Conservation (phyloP, 805 yeast genomes). For the Spathaspora arborariae region DNA sequence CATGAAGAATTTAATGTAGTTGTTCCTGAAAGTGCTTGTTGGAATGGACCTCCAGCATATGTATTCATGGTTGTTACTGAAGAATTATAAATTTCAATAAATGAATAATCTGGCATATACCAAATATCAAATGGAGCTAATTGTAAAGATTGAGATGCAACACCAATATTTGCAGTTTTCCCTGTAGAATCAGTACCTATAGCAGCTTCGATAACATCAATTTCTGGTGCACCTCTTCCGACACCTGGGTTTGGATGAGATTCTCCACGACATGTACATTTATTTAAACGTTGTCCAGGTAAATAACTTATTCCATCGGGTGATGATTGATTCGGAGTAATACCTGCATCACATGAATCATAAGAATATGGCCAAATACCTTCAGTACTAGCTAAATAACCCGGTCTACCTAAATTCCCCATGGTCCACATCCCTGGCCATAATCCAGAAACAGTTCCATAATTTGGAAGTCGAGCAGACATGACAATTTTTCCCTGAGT, state of each 20-base stretch:
- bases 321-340: constrained; percentile 37
- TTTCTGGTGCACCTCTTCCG: constrained; percentile 37
- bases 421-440: constrained; percentile 42
- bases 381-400: constrained; percentile 32
- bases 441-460: constrained; percentile 32
- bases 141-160: constrained; percentile 89
- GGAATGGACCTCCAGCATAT: constrained; percentile 89
- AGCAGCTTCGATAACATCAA: constrained; percentile 42
- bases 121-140: constrained; percentile 92
- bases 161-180: constrained; percentile 38
- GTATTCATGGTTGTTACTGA: constrained; percentile 77
- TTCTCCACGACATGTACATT: constrained; percentile 31
- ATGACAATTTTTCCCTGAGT: constrained; percentile 29
- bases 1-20: constrained; percentile 76
- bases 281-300: constrained; percentile 33
- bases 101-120: constrained; percentile 88
- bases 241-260: constrained; percentile 36
- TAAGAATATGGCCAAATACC: constrained; percentile 41
- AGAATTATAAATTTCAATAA: constrained; percentile 64
- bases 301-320: constrained; percentile 35
- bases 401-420: constrained; percentile 39
- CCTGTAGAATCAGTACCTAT: constrained; percentile 43
- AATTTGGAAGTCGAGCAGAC: constrained; percentile 31
- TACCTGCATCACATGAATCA: constrained; percentile 36
- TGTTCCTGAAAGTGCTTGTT: constrained; percentile 84